phyloP scores from a whole-genome alignment of 2,329 filamentous ascomycete species.

The Ampelomyces quisqualis region DNA sequence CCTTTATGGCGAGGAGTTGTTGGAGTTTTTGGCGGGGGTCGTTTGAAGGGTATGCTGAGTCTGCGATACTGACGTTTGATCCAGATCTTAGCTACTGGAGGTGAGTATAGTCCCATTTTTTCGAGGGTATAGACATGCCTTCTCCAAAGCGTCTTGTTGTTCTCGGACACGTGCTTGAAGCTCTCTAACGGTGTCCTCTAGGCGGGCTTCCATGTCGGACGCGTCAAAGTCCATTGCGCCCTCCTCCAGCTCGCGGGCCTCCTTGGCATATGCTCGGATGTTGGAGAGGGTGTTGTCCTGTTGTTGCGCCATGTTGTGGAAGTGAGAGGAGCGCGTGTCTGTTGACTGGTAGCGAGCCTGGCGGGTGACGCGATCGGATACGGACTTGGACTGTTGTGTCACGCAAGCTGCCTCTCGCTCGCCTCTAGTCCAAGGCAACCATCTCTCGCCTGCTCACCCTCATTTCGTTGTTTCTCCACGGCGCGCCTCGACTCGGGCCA shows the following conservation, averaged over 20 bases:
- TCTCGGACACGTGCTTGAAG: slow-evolving; percentile 58
- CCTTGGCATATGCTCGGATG: slow-evolving; percentile 34
- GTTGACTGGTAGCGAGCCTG: slow-evolving; percentile 2
- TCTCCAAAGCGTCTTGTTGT: slow-evolving; percentile 51
- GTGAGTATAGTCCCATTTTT: slow-evolving; percentile 13
- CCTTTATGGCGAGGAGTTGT: slow-evolving; percentile 58
- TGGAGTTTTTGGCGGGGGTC: slow-evolving; percentile 40
- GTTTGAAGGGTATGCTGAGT: slow-evolving; percentile 36
- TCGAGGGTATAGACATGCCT: slow-evolving; percentile 40
- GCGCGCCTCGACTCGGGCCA: too few species aligned
- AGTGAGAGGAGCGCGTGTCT: not conserved
- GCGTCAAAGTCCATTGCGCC: slow-evolving; percentile 42
- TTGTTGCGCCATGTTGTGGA: slow-evolving; percentile 25
- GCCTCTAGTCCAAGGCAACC: not conserved
- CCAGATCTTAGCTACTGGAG: slow-evolving; percentile 49
- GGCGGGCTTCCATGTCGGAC: slow-evolving; percentile 52
- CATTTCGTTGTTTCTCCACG: too few species aligned
- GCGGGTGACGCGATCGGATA: too few species aligned
- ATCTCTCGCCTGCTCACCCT: not conserved
- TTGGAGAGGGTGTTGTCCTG: slow-evolving; percentile 18
- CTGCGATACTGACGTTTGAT: slow-evolving; percentile 20
- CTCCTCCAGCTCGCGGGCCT: slow-evolving; percentile 25
- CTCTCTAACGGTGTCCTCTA: slow-evolving; percentile 68
- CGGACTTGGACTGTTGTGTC: too few species aligned
- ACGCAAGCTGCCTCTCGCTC: not conserved